These are phyloP conservation scores for Aspergillus aculeatinus DNA, from an alignment of 2,329 filamentous ascomycete genomes.

Conservation along the genomic window DNA sequence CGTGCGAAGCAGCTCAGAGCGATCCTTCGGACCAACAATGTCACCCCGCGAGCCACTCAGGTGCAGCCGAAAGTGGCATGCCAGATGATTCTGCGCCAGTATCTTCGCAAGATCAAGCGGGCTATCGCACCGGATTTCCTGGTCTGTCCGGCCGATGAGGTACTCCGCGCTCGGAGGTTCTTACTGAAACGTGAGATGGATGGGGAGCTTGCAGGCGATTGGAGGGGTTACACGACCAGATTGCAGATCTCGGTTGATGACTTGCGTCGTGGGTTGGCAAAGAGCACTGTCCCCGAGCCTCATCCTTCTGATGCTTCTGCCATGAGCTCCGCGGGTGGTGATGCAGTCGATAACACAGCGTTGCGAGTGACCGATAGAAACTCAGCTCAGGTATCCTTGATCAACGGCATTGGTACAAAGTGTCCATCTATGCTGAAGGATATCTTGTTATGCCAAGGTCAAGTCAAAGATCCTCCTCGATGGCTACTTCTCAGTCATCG, in stretches of 20 bases:
- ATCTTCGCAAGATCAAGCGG: constrained; percentile 14
- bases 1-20: constrained; percentile 32
- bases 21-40: constrained; percentile 37
- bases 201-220: constrained; percentile 32
- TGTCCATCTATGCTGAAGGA: background rate
- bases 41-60: constrained; percentile 19
- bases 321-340: background rate
- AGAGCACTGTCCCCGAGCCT: background rate
- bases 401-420: background rate
- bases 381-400: background rate
- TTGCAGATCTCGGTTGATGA: constrained; percentile 1
- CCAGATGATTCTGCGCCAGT: constrained; percentile 24
- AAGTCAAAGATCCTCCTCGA: background rate
- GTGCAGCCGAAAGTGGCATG: constrained; percentile 32
- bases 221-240: constrained; percentile 29
- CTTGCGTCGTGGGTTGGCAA: background rate
- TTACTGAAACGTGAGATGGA: constrained; percentile 31
- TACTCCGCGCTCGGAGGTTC: constrained; percentile 33
- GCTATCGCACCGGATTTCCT: constrained; percentile 24
- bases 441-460: background rate
- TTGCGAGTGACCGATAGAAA: background rate
- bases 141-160: constrained; percentile 30
- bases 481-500: background rate
- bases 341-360: background rate
- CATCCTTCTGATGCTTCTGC: background rate